Evolutionary conservation across 345 rosid species (phyloP), one percentile per base, ranked within the genome.

Genomic region (Hirschfeldia incana): DNA sequence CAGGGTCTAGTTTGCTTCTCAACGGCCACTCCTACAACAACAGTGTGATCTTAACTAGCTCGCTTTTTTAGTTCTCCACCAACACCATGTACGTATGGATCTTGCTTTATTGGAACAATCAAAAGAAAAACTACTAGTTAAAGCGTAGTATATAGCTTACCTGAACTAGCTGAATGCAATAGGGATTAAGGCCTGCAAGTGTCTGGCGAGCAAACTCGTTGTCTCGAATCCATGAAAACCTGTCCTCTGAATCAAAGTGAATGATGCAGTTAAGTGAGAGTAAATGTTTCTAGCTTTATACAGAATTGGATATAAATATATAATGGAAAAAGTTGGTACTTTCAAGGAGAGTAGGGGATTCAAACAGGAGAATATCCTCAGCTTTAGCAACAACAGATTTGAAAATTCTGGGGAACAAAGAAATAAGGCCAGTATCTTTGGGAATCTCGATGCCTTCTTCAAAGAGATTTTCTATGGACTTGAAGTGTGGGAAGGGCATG

Each of bases 121-220:
- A 5, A 34, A 34, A 34, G 5, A 34, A 34, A 34, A 34, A 34
- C 37, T 34, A 34, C 8, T 34, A 34, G 37, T 34, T 34, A 5
- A 34, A 34, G 1, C 37, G 37, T 34, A 34, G 37, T 34, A 34
- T 34, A 30, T 63, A 63, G 42, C 82, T 78, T 88, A 94, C 97
- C 77, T 76, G 75, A 69, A 94, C 83, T 72, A 87, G 83, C 13
- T 85, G 74, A 29, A 94, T 58, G 73, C 82, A 12, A n/a, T 4
- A 85, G 2, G 98, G 97, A 44, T 94, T 94, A 32, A 94, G 85
- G 53, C 98, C 95, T 21, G 95, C 88, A 51, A 94, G 92, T 3
- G 46, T 39, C 46, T 39, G 46, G 12, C 46, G 46, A 39, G 46
- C 46, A 39, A 39, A 39, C 46, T 39, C 46, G 46, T 39, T 13